Base-by-base conservation (phyloP, 768 basidiomycete genomes). In the Punctularia strigosozonata region DNA sequence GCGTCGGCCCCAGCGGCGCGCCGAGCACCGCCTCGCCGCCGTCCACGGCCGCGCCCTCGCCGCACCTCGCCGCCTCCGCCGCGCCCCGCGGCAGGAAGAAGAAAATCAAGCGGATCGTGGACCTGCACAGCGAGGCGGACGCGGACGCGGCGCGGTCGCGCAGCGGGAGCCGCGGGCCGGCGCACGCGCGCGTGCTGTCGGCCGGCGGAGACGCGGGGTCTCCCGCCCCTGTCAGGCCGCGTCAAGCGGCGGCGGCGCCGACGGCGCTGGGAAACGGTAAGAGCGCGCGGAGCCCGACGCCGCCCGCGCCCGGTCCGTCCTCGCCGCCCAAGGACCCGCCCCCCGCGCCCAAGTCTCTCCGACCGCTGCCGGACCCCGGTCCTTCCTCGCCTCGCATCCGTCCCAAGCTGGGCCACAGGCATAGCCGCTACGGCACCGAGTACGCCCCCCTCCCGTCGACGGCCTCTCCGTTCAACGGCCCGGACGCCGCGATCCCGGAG, bases 81-180 rank as follows among this genome's bases (percentile, higher is more conserved):
- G 56, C 57, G 3, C 57, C 60, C 10, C 71, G 69, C 41, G 57
- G 65, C 25, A 69, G 71, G 43, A 68, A 68, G 41, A 79, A 76
- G 58, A 81, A 73, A 56, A 59, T 63, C 37, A 84, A 78, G 50
- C 77, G 88, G 13, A 80, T 91, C 39, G 88, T 91, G 17, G 76
- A 87, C 46, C 62, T 90, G 39, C 76, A 80, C 47, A 72, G 60
- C n/a, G 56, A 61, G 19, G 53, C 48, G 15, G 49, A 43, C 26
- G 67, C 61, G 43, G 65, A 66, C 24, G 51, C 53, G 12, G 42
- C 34, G 18, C 40, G 49, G 23, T 48, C 47, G 19, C 14, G 47
- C 24, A 53, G 49, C 21, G 44, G n/a, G n/a, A n/a, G n/a, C n/a
- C n/a, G n/a, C n/a, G n/a, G n/a, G n/a, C n/a, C n/a, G n/a, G n/a